phyloP scores from a whole-genome alignment of 805 yeast genomes.

The Phaffomyces opuntiae region DNA sequence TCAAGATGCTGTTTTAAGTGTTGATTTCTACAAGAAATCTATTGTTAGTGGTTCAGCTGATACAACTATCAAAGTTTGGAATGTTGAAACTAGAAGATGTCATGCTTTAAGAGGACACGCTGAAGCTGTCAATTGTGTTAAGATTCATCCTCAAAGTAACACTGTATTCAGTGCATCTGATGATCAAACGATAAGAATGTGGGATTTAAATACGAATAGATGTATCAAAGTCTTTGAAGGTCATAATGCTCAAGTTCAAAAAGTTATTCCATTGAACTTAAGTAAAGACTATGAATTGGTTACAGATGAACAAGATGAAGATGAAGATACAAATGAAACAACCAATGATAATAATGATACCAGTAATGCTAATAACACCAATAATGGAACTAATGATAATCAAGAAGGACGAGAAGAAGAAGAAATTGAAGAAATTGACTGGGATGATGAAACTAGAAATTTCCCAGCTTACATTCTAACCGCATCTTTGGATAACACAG shows the following conservation, averaged over 20 bases:
- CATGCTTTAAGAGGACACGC: constrained; percentile 89
- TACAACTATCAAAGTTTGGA: constrained; percentile 91
- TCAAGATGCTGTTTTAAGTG: constrained; percentile 74
- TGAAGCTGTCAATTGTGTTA: constrained; percentile 88
- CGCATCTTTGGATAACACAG: constrained; percentile 87
- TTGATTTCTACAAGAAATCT: constrained; percentile 72
- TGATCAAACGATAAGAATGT: constrained; percentile 87
- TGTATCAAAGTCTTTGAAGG: constrained; percentile 78
- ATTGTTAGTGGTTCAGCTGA: constrained; percentile 95
- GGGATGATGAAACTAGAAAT: constrained; percentile 24
- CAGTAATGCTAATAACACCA: constrained; percentile 3
- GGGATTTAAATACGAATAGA: constrained; percentile 80
- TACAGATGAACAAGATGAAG: constrained; percentile 26
- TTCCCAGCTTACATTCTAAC: constrained; percentile 82
- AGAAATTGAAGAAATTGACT: constrained; percentile 22
- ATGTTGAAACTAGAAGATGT: constrained; percentile 87
- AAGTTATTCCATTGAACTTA: constrained; percentile 78
- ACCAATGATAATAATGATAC: constrained; percentile 12
- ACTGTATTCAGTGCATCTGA: constrained; percentile 85
- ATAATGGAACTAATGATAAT: constrained; percentile 15
- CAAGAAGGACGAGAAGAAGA: constrained; percentile 16
- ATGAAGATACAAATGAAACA: constrained; percentile 11
- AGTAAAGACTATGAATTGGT: constrained; percentile 52
- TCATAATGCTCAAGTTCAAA: constrained; percentile 91
- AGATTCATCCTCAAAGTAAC: constrained; percentile 70